Base-by-base conservation (phyloP, 805 yeast species). In the Zygosaccharomyces kombuchaensis region DNA sequence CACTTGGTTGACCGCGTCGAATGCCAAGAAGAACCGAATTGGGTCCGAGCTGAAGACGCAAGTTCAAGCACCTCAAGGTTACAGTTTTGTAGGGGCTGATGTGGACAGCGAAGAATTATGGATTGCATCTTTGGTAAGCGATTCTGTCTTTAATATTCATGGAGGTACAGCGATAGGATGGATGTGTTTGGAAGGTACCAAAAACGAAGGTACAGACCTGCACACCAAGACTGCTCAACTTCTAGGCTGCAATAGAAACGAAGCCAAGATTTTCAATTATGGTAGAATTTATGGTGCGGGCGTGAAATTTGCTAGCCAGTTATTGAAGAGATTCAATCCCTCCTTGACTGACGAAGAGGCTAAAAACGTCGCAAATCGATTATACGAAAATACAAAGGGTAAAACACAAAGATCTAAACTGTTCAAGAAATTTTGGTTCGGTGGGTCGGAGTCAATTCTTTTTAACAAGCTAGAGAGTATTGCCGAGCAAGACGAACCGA, bases 271-370 rank as follows among this genome's bases (percentile, higher is more conserved):
- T 7, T 95, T 93, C 74, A 93, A 93, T 62, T 93, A 93, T 67
- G 98, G 99, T 25, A 76, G 99, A 51, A 93, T 93, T 34, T 93
- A 93, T 67, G 99, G 99, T 17, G 99, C 99, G 0, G 99, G 99
- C 2, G 81, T 84, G 14, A 84, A 81, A 55, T 93, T 89, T 68
- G 96, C 99, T 0, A 77, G 88, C 0, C 78, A 84, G n/a, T 68
- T 90, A 35, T 71, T 93, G 50, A 84, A 86, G 56, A 89, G 85
- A 59, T 90, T 89, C 67, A 88, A 89, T 58, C 85, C 95, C 0
- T 65, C 69, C 2, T 63, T 89, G 25, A 62, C 80, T 4, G 91
- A 86, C 19, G 68, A 66, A 1, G 84, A 85, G 44, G 96, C 96
- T 1, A 68, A 68, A 7, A 57, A 62, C 13, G 77, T 79, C 29